Base-by-base conservation (phyloP, 2,329 filamentous ascomycete genomes). In the Aspergillus ochraceus region DNA sequence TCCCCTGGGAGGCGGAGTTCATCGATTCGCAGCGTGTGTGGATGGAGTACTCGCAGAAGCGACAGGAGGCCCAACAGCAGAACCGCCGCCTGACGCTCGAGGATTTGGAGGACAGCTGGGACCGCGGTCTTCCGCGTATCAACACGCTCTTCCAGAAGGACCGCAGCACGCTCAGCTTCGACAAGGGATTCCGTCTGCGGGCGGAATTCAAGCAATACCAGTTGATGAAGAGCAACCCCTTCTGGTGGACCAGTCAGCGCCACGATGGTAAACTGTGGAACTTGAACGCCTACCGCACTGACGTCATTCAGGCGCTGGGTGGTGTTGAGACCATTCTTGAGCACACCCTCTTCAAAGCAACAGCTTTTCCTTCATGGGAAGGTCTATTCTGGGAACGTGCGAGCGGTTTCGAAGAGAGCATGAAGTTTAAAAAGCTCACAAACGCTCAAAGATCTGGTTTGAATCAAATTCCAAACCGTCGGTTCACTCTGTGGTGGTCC, bases 71-170 rank as follows among this genome's bases (percentile, higher is more conserved):
- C 20, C 96, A 97, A 71, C 94, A 98, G 69, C 95, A 99, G 76
- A 99, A 99, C 70, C 89, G 95, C 59, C 88, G 95, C 66, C 81
- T 99, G 51, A 99, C 95, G 0, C 84, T 99, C 8, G 95, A 99
- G 74, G 95, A 99, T 78, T 82, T 99, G 22, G 95, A 99, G 72
- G 95, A 99, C 74, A 97, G 92, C 72, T 99, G 95, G 95, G 96
- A 99, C 73, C 91, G 95, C 68, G 95, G 95, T 81, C 83, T 99
- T 55, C 95, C 95, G 19, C 90, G 95, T 80, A 99, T 99, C 80
- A 99, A 99, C 75, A 99, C 95, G 0, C 83, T 99, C 2, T 99
- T 99, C 87, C 95, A 99, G 75, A 99, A 99, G 77, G 95, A 99
- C 69, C 86, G 95, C 70, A 97, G 92, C 75, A 99, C 95, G 0